Conservation (phyloP, 2,329 filamentous ascomycete species). For the Sporothrix brasiliensis region DNA sequence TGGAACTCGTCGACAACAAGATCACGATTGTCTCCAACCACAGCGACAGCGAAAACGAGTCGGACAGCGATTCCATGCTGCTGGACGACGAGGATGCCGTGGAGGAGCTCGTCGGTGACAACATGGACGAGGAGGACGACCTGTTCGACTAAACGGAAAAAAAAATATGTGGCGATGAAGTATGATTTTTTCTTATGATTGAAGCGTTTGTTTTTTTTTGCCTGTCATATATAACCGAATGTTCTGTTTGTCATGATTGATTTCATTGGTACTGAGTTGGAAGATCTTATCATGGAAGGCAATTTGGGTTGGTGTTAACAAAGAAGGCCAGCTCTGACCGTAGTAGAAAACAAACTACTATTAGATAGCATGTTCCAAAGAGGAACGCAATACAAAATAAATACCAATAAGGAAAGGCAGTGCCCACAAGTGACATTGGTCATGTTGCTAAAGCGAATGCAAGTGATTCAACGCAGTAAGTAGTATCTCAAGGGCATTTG, state of each 20-base stretch:
- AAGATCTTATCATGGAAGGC: neutral
- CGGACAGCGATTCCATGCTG: slow-evolving; percentile 70
- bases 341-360: slow-evolving; percentile 5
- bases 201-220: neutral
- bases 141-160: slow-evolving; percentile 35
- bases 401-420: neutral
- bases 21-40: slow-evolving; percentile 86
- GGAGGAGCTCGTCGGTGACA: slow-evolving; percentile 65
- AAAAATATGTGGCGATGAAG: neutral
- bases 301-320: slow-evolving; percentile 4
- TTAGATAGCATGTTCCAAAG: slow-evolving; percentile 15
- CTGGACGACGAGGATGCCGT: slow-evolving; percentile 68
- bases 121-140: slow-evolving; percentile 63
- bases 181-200: neutral
- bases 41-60: slow-evolving; percentile 54
- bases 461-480: neutral
- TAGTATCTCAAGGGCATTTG: too few relatives aligned
- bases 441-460: neutral
- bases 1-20: slow-evolving; percentile 77
- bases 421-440: neutral
- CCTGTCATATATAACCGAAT: neutral
- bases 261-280: neutral
- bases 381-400: neutral
- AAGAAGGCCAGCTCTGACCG: neutral
- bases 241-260: neutral